Base-by-base conservation (phyloP, 2,329 filamentous ascomycete genomes). In the Fusarium xylarioides region DNA sequence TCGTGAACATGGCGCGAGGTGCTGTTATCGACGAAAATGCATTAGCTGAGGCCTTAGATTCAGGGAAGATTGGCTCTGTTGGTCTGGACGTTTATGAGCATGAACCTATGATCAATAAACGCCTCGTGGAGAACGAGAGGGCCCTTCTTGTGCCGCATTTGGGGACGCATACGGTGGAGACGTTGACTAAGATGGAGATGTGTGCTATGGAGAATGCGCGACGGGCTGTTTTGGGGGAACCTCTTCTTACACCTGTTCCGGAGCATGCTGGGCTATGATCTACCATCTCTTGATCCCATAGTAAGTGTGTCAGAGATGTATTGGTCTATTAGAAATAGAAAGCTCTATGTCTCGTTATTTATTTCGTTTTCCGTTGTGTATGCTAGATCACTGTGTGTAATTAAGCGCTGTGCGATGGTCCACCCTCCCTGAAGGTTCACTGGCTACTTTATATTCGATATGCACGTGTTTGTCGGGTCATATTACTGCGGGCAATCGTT, bases 141-240 rank as follows among this genome's bases (percentile, higher is more conserved):
- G 90, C 91, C 2, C 82, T 92, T 62, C 81, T 93, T 23, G 80
- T 93, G 47, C 91, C 91, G 40, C 91, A 93, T 76, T 87, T 93
- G 82, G 91, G 91, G 0, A 93, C 91, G 1, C 89, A 86, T 81
- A 92, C 90, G 1, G 81, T 85, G 15, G 91, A 92, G 53, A 79
- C 77, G 5, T 56, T 79, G 69, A 71, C 71, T 21, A 73, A 78
- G 60, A 79, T 80, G 78, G 76, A 79, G 42, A 53, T 68, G 9
- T 63, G 77, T n/a, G 78, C 77, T 10, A 78, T 79, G 63, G 74
- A 79, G n/a, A 80, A 80, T 38, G 78, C 78, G 1, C 55, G 72
- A 37, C 46, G 72, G 26, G 72, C 67, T 12, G 63, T 74, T 4
- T 55, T 68, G 2, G 67, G 16, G 15, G 65, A 74, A 34, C 28